phyloP scores from a whole-genome alignment of 192 early-diverging fungal genomes.

The Coemansia sp. region DNA sequence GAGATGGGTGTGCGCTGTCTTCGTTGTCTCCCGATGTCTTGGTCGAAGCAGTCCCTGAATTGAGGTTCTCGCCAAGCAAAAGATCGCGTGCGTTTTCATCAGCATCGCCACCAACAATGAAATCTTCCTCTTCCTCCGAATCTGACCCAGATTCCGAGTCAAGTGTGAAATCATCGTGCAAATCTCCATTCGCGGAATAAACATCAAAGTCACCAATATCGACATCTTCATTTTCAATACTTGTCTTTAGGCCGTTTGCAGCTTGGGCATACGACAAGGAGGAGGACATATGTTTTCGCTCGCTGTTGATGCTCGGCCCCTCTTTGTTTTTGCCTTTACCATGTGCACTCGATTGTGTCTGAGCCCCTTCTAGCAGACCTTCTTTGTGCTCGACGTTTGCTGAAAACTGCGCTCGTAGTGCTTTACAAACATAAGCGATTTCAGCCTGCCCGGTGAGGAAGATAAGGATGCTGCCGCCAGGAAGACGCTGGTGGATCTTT shows the following conservation, averaged over 20 bases:
- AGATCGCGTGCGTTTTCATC: slow-evolving; percentile 62
- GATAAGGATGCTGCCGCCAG: slow-evolving; percentile 90
- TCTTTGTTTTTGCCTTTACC: slow-evolving; percentile 6
- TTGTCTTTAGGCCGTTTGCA: slow-evolving; percentile 48
- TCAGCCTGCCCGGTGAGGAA: slow-evolving; percentile 96
- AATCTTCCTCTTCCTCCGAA: slow-evolving; percentile 61
- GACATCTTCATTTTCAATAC: slow-evolving; percentile 57
- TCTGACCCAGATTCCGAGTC: slow-evolving; percentile 58
- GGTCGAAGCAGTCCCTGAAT: slow-evolving; percentile 12
- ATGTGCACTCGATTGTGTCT: slow-evolving; percentile 12
- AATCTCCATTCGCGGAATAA: slow-evolving; percentile 46
- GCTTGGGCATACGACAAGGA: slow-evolving; percentile 1
- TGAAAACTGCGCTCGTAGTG: slow-evolving; percentile 75
- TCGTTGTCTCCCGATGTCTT: slow-evolving; percentile 22
- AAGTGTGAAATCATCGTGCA: slow-evolving; percentile 54
- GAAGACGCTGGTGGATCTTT: slow-evolving; percentile 93
- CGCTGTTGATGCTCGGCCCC: not conserved
- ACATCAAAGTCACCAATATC: slow-evolving; percentile 48
- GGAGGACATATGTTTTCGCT: not conserved
- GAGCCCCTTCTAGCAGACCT: slow-evolving; percentile 12
- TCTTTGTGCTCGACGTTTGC: slow-evolving; percentile 29
- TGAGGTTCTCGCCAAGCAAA: slow-evolving; percentile 53
- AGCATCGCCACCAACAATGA: slow-evolving; percentile 58
- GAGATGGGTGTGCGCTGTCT: slow-evolving; percentile 51
- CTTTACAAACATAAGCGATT: slow-evolving; percentile 75